These are phyloP conservation scores for Crucibulum laeve DNA, from an alignment of 768 basidiomycete species.

Conservation along the genomic window DNA sequence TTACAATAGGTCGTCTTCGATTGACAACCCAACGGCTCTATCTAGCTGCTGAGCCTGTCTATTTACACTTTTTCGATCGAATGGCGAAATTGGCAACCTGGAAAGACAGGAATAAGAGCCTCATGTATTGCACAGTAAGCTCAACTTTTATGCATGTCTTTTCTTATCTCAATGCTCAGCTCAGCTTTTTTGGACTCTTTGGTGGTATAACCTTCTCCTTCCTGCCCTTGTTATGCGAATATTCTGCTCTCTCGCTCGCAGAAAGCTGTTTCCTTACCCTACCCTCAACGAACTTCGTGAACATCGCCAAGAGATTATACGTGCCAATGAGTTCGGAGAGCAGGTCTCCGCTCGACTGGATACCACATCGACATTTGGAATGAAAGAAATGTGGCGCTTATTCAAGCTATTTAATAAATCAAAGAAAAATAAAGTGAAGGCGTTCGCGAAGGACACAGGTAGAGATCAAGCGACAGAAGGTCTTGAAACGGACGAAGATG, in stretches of 20 bases:
- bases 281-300: slow-evolving; percentile 47
- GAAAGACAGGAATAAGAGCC: slow-evolving; percentile 44
- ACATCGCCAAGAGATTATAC: slow-evolving; percentile 42
- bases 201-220: slow-evolving; percentile 55
- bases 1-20: slow-evolving; percentile 51
- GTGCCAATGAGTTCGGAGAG: slow-evolving; percentile 49
- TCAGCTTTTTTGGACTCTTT: slow-evolving; percentile 61
- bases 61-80: slow-evolving; percentile 36
- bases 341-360: slow-evolving; percentile 43
- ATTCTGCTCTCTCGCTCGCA: slow-evolving; percentile 42
- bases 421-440: slow-evolving; percentile 27
- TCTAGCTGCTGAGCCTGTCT: slow-evolving; percentile 45
- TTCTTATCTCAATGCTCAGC: slow-evolving; percentile 1
- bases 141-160: neutral
- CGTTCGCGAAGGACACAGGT: slow-evolving; percentile 13
- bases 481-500: slow-evolving; percentile 2
- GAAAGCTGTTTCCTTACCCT: slow-evolving; percentile 50
- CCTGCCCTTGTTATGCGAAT: slow-evolving; percentile 47
- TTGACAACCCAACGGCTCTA: slow-evolving; percentile 52
- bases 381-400: slow-evolving; percentile 52
- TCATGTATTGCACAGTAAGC: slow-evolving; percentile 48
- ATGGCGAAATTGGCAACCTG: slow-evolving; percentile 48
- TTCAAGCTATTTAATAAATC: slow-evolving; percentile 37
- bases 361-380: slow-evolving; percentile 37
- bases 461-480: slow-evolving; percentile 4